Evolutionary conservation across 306 rosid genomes (phyloP).

Genomic region (barrel medic (Medicago truncatula)): DNA sequence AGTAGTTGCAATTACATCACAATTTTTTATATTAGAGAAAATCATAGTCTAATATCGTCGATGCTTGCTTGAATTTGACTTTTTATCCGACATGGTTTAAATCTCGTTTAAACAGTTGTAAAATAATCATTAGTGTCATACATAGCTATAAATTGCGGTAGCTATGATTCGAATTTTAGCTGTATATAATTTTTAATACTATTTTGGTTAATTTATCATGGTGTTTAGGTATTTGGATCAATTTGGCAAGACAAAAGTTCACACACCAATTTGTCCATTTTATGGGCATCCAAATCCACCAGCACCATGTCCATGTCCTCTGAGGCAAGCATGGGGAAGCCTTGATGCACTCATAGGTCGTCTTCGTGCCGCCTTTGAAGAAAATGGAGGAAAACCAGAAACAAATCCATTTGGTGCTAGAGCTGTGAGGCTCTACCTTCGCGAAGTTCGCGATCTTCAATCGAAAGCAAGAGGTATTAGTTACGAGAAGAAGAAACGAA

Average conservation of each 20-base stretch:
- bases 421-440: constrained; percentile 91
- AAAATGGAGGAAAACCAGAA: constrained; percentile 96
- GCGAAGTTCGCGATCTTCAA: constrained; percentile 96
- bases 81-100: too few relatives aligned
- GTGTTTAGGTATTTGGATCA: constrained; percentile 78
- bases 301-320: constrained; percentile 99
- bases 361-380: constrained; percentile 92
- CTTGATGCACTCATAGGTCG: constrained; percentile 96
- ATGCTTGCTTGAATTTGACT: too few relatives aligned
- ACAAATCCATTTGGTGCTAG: constrained; percentile 96
- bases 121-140: too few relatives aligned
- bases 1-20: neutral
- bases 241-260: constrained; percentile 97
- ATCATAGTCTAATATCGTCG: neutral
- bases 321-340: constrained; percentile 98
- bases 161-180: neutral
- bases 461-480: constrained; percentile 98
- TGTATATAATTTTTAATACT: neutral
- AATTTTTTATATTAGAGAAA: neutral
- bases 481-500: constrained; percentile 93
- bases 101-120: too few relatives aligned
- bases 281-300: constrained; percentile 97
- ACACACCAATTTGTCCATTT: constrained; percentile 89
- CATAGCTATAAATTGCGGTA: too few relatives aligned
- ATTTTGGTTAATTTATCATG: neutral